phyloP scores from a whole-genome alignment of 2,329 filamentous ascomycete genomes.

The Bimuria novae-zelandiae region DNA sequence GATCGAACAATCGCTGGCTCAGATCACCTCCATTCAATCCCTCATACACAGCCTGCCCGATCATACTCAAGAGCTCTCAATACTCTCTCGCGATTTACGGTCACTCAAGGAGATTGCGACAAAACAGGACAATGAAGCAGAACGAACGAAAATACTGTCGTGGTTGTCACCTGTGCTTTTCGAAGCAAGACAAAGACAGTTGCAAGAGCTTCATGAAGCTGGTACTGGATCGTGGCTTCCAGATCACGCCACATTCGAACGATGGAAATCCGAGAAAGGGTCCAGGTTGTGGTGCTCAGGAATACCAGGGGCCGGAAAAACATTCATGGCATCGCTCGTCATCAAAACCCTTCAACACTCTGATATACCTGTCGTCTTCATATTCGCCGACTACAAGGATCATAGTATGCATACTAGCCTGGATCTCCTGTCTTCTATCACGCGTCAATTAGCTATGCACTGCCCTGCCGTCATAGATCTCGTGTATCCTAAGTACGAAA shows the following conservation, averaged over 20 bases:
- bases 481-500: not conserved
- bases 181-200: slow-evolving; percentile 2
- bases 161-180: slow-evolving; percentile 4
- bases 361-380: not conserved
- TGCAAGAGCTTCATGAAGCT: not conserved
- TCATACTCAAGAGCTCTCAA: not conserved
- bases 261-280: not conserved
- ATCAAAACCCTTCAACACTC: not conserved
- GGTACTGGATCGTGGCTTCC: slow-evolving; percentile 2
- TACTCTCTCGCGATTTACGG: not conserved
- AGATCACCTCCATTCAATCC: not conserved
- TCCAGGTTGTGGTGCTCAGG: not conserved
- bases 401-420: not conserved
- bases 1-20: not conserved
- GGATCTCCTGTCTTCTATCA: slow-evolving; percentile 1
- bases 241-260: not conserved
- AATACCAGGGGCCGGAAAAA: slow-evolving; percentile 7
- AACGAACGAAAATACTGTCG: not conserved
- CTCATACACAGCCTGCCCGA: not conserved
- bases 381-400: slow-evolving; percentile 1
- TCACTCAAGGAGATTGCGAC: not conserved
- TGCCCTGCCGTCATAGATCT: not conserved
- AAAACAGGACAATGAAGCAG: not conserved
- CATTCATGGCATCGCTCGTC: slow-evolving; percentile 2
- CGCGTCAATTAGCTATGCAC: not conserved